These are phyloP conservation scores for Fraxinus platypoda DNA, from an alignment of 305 asterid species.

Conservation along the genomic window DNA sequence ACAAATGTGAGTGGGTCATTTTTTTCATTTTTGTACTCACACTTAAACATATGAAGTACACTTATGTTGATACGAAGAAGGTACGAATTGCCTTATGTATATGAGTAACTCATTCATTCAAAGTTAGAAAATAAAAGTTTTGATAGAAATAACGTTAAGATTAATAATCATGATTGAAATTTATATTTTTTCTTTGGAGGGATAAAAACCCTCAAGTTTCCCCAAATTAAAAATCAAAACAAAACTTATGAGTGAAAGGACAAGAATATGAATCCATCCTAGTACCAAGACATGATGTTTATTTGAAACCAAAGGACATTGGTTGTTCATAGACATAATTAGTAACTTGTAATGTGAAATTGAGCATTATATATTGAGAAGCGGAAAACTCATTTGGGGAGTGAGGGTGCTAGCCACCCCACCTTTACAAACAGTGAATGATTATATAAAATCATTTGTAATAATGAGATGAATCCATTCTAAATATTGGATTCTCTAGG, in stretches of 20 bases:
- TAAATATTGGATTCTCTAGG: neutral
- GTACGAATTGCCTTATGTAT: neutral
- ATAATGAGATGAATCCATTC: neutral
- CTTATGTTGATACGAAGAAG: neutral
- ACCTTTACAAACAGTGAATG: neutral
- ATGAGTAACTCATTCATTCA: neutral
- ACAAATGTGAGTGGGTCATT: neutral
- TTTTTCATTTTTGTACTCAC: neutral
- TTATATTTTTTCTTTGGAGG: neutral
- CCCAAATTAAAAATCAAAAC: neutral
- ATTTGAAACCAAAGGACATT: conserved; percentile 1
- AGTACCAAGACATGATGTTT: conserved; percentile 9
- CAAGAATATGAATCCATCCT: neutral
- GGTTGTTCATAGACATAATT: conserved; percentile 12
- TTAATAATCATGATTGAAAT: neutral
- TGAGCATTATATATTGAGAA: neutral
- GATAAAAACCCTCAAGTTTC: neutral
- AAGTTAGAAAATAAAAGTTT: neutral
- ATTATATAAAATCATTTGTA: neutral
- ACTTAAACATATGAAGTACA: neutral
- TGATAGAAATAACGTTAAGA: neutral
- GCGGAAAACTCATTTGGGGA: neutral
- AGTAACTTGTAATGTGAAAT: neutral
- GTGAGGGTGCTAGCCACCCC: neutral
- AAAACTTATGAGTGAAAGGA: conserved; percentile 15